Evolutionary conservation across 805 yeast genomes (phyloP).

Genomic region (Lachancea waltii): DNA sequence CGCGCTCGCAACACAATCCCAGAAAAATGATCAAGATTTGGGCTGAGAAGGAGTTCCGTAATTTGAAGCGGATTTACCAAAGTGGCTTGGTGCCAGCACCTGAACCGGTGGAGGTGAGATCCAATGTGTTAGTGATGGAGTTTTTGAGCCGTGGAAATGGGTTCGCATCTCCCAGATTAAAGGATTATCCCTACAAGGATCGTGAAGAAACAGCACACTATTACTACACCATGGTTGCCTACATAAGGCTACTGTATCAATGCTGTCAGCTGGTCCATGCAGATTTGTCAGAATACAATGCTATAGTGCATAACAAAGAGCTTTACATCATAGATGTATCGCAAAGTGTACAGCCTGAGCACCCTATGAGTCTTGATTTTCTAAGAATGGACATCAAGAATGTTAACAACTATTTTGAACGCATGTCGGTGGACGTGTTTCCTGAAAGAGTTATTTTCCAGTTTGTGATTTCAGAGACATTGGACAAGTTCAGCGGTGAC

Average conservation of each 20-base stretch:
- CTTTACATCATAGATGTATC: conserved; percentile 92
- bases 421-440: conserved; percentile 67
- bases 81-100: conserved; percentile 85
- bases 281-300: conserved; percentile 90
- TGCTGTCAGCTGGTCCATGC: conserved; percentile 92
- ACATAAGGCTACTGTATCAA: conserved; percentile 83
- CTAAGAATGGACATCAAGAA: conserved; percentile 96
- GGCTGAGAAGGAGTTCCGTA: conserved; percentile 98
- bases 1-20: conserved; percentile 84
- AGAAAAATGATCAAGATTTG: conserved; percentile 95
- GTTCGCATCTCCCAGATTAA: conserved; percentile 84
- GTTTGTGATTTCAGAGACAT: conserved; percentile 53
- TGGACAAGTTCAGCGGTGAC: conserved; percentile 37
- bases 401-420: conserved; percentile 78
- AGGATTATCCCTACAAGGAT: conserved; percentile 71
- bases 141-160: conserved; percentile 70
- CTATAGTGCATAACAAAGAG: conserved; percentile 72
- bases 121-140: conserved; percentile 94
- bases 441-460: conserved; percentile 78
- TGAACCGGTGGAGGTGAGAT: conserved; percentile 78
- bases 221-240: conserved; percentile 73
- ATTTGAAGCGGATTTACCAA: conserved; percentile 70
- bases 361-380: conserved; percentile 93
- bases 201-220: conserved; percentile 57
- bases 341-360: conserved; percentile 96